Percentiles rank a stretch among this genome's conserved stretches.
Evolutionary conservation across 768 basidiomycete species (phyloP).

Genomic region (Hemileccinum rubropunctum): DNA sequence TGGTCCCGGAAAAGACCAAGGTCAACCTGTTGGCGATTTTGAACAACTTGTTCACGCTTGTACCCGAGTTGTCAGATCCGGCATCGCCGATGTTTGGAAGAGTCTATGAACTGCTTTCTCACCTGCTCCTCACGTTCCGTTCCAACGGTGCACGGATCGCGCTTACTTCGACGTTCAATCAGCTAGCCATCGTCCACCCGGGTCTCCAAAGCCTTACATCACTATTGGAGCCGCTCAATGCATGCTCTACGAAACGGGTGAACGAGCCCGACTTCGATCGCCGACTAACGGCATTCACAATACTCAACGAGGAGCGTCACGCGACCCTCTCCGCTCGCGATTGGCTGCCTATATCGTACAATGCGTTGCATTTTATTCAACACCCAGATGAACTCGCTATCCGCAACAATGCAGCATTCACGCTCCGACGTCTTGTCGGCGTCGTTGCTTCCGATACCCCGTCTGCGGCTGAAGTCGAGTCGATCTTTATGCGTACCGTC

Average conservation of each 20-base stretch:
- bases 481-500: constrained; percentile 59
- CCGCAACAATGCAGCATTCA: constrained; percentile 73
- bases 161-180: constrained; percentile 64
- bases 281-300: constrained; percentile 71
- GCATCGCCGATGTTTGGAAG: constrained; percentile 44
- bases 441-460: constrained; percentile 34
- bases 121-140: constrained; percentile 74
- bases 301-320: constrained; percentile 67
- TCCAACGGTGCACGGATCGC: constrained; percentile 67
- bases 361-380: constrained; percentile 82
- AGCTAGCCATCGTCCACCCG: constrained; percentile 39
- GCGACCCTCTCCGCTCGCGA: constrained; percentile 47
- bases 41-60: constrained; percentile 59
- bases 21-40: constrained; percentile 74
- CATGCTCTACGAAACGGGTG: constrained; percentile 76
- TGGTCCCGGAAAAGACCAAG: constrained; percentile 86
- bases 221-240: constrained; percentile 71
- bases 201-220: constrained; percentile 47
- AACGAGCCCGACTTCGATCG: constrained; percentile 94
- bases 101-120: constrained; percentile 66
- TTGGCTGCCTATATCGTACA: constrained; percentile 85
- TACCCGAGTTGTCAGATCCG: constrained; percentile 55
- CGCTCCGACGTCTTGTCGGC: constrained; percentile 78
- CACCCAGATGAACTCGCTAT: constrained; percentile 87
- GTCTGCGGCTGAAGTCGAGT: constrained; percentile 44